Evolutionary conservation across 2,329 filamentous ascomycete genomes (phyloP), one percentile per base, ranked within the genome.

Genomic region (Aspergillus ruber): DNA sequence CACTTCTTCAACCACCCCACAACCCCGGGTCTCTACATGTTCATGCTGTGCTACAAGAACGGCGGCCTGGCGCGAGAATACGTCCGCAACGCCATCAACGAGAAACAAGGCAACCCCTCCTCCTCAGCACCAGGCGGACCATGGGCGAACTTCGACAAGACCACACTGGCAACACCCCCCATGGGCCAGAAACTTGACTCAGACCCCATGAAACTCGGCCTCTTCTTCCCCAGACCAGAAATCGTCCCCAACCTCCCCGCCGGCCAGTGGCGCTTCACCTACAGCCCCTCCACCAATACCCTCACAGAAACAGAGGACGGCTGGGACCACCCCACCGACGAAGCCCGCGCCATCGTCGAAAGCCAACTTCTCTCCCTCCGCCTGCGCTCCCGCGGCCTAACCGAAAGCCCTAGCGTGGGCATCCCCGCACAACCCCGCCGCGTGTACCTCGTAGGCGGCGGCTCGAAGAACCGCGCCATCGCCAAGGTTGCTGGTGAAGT

Each of bases 41-140:
- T 98, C 72, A 98, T 98, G 93, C 82, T 98, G 32, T 98, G 93
- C 78, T 98, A 97, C 77, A 97, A 97, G 73, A 98, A 98, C 71
- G 93, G 93, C 57, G 90, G 90, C 2, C 82, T 97, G 1, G 91
- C 93, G 2, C 86, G 93, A 40, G 93, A 98, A 66, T 84, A 87
- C 60, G 82, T 97, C 52, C 86, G 93, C 46, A 89, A 98, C 63
- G 77, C 81, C 0, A 81, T 97, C 45, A 85, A 89, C 52, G 59
- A 69, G 47, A 63, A 66, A 36, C 67, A 72, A 18, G 69, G 71
- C 21, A 66, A 74, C 8, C 65, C 68, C 25, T 56, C 68, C 4
- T 76, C 63, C n/a, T 48, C 63, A 8, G 68, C 84, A 47, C 33
- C 33, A n/a, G 36, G 36, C 18, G 17, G 17, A 8, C 74, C 76